phyloP scores from a whole-genome alignment of 2,329 filamentous ascomycete genomes.

The Macrophomina pseudophaseolina region DNA sequence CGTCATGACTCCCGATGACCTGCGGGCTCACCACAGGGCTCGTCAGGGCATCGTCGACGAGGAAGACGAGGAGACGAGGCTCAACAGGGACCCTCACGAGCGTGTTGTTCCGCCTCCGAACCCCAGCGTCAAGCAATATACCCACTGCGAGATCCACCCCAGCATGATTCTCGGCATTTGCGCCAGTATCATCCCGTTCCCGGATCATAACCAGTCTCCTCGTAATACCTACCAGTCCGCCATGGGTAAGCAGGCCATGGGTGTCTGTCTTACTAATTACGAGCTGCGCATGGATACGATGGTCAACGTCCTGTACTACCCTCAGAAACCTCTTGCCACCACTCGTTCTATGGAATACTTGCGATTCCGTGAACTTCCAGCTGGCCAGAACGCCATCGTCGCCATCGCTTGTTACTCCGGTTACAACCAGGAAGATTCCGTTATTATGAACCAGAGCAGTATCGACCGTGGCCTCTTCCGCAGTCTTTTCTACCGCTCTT shows the following conservation, averaged over 20 bases:
- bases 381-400: conserved; percentile 97
- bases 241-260: conserved; percentile 99
- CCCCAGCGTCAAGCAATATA: conserved; percentile 87
- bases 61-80: conserved; percentile 10
- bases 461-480: conserved; percentile 97
- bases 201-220: conserved; percentile 97
- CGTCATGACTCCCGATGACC: conserved; percentile 95
- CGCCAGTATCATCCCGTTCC: conserved; percentile 99
- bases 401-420: conserved; percentile 97
- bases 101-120: conserved; percentile 89
- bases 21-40: conserved; percentile 64
- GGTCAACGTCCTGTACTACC: conserved; percentile 98
- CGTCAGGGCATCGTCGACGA: not conserved
- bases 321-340: conserved; percentile 94
- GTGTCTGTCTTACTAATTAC: conserved; percentile 97
- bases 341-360: conserved; percentile 98
- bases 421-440: conserved; percentile 99
- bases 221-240: conserved; percentile 99
- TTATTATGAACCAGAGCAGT: conserved; percentile 99
- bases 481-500: conserved; percentile 96
- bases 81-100: conserved; percentile 72
- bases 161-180: conserved; percentile 99
- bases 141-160: conserved; percentile 98
- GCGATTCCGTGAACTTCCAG: conserved; percentile 95
- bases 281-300: conserved; percentile 98